A percentile compares a stretch with the other conserved stretches of the same genome.
phyloP scores from a whole-genome alignment of 495 filamentous ascomycete species.

The Podospora didyma region DNA sequence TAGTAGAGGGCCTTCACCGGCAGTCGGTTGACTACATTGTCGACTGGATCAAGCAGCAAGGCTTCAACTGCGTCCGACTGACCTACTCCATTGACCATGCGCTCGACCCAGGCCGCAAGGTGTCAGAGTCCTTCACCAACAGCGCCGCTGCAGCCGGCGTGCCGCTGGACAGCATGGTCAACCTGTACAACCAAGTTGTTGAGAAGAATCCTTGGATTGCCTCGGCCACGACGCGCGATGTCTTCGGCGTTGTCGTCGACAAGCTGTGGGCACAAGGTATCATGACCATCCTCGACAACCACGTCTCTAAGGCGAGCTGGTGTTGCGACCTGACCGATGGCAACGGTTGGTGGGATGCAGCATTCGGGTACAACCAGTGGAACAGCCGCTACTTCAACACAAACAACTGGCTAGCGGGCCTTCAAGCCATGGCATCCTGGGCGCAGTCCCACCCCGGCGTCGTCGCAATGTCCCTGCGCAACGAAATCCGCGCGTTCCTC shows the following conservation, averaged over 20 bases:
- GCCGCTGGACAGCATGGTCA: constrained; percentile 23
- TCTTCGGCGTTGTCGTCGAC: constrained; percentile 38
- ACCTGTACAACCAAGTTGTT: constrained; percentile 32
- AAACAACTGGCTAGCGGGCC: constrained; percentile 36
- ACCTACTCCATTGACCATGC: constrained; percentile 51
- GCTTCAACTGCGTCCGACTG: constrained; percentile 53
- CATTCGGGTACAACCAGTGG: constrained; percentile 36
- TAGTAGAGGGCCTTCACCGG: constrained; percentile 48
- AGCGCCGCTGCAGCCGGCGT: constrained; percentile 35
- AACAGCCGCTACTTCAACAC: constrained; percentile 48
- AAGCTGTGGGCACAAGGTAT: constrained; percentile 34
- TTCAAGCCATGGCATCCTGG: constrained; percentile 40
- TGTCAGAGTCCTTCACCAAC: constrained; percentile 37
- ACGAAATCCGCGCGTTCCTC: constrained; percentile 45
- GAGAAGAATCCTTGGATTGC: constrained; percentile 38
- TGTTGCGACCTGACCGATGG: constrained; percentile 49
- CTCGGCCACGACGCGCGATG: constrained; percentile 31
- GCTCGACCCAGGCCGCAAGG: constrained; percentile 30
- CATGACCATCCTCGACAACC: constrained; percentile 50
- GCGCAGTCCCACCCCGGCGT: constrained; percentile 35
- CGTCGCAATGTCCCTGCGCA: constrained; percentile 44
- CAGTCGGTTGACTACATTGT: constrained; percentile 39
- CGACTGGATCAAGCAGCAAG: constrained; percentile 36
- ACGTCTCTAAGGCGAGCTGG: constrained; percentile 46
- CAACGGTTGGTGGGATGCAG: constrained; percentile 51